Base-by-base conservation (phyloP, 108 stramenopile species). In the Chaetoceros muelleri region DNA sequence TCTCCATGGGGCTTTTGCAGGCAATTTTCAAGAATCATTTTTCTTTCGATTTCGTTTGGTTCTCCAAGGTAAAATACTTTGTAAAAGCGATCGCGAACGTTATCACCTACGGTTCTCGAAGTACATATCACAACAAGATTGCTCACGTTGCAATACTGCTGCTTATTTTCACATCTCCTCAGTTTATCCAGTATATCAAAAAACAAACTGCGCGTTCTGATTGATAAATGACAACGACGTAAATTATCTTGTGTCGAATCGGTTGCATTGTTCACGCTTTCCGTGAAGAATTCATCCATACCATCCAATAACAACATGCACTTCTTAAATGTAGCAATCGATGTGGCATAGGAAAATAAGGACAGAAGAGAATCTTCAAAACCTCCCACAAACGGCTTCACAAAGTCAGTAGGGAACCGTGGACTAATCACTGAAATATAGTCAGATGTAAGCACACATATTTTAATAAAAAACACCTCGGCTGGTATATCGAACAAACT, bases 271-370 rank as follows among this genome's bases (percentile, higher is more conserved):
- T 48, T 52, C 64, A 3, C 46, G 28, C 20, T 52, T 18, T 17
- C 44, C 5, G 61, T 57, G 48, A 80, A 70, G 16, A 87, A 50
- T 46, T 40, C 54, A 34, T 87, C 79, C 19, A 87, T 61, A 59
- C 83, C 81, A 65, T 91, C 89, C 2, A 91, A 70, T 21, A 91
- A 47, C 44, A 87, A 46, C n/a, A 87, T 27, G 34, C 69, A 67
- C 53, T 63, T 69, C 20, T 54, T 56, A 2, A 30, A 55, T 26
- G 30, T 60, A 0, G 13, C 24, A 46, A 20, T 30, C 22, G 55
- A n/a, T 30, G 53, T 16, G 13, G 58, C 67, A 30, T 66, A 80
- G 0, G 61, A 44, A 51, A 91, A 71, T 45, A 91, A 46, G 1
- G 89, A 63, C 27, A 82, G 48, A 23, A 86, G 46, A 0, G 60